These are phyloP conservation scores for Daldinia sp. DNA, from an alignment of 2,329 filamentous ascomycete species.

Conservation along the genomic window DNA sequence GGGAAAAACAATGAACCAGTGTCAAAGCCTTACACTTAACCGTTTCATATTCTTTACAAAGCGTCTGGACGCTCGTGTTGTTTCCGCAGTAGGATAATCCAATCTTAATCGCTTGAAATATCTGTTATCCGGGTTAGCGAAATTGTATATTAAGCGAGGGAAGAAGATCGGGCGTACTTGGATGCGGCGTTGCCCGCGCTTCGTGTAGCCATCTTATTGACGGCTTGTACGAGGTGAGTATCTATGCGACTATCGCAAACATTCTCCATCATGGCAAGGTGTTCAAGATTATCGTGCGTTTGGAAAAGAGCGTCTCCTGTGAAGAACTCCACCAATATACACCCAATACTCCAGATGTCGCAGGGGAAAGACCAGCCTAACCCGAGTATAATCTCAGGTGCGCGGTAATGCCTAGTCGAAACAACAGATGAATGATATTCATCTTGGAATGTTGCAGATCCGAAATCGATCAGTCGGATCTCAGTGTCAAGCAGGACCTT, in stretches of 20 bases:
- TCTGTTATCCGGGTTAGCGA: slow-evolving; percentile 57
- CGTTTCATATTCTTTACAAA: slow-evolving; percentile 81
- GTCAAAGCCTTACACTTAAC: slow-evolving; percentile 64
- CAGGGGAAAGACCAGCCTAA: slow-evolving; percentile 79
- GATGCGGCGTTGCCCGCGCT: slow-evolving; percentile 71
- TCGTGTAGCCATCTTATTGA: slow-evolving; percentile 68
- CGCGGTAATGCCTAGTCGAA: slow-evolving; percentile 76
- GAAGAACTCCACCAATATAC: slow-evolving; percentile 78
- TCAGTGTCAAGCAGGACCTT: slow-evolving; percentile 76
- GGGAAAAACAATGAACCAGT: neutral
- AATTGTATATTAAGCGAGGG: neutral
- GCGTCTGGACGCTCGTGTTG: slow-evolving; percentile 71
- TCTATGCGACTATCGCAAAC: slow-evolving; percentile 73
- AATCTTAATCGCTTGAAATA: slow-evolving; percentile 75
- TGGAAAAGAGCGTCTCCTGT: slow-evolving; percentile 79
- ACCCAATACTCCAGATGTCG: slow-evolving; percentile 81
- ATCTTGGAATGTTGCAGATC: slow-evolving; percentile 78
- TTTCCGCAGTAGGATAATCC: slow-evolving; percentile 74
- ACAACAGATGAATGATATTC: slow-evolving; percentile 80
- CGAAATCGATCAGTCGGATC: slow-evolving; percentile 78
- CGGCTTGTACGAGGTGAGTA: slow-evolving; percentile 66
- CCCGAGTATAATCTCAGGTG: slow-evolving; percentile 77
- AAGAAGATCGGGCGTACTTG: slow-evolving; percentile 62
- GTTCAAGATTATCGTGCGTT: slow-evolving; percentile 78
- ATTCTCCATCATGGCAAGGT: slow-evolving; percentile 81